These are phyloP conservation scores for Boehmeria nivea DNA, from an alignment of 306 rosid genomes.

Conservation along the genomic window DNA sequence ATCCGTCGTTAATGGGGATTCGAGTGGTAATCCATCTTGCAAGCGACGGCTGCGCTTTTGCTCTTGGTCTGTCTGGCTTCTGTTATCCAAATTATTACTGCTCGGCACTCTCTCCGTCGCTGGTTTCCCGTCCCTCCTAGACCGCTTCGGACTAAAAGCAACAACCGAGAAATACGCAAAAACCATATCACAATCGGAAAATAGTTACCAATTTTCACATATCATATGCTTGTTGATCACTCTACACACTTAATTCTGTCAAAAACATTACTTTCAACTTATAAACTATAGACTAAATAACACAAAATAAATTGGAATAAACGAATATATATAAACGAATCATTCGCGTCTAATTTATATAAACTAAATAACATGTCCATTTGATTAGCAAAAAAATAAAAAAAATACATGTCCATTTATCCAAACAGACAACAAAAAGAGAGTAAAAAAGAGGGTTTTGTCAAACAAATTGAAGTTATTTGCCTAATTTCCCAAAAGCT, in stretches of 20 bases:
- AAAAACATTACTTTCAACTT: background rate
- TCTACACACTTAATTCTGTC: background rate
- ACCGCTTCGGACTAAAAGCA: conserved; percentile 62
- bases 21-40: conserved; percentile 36
- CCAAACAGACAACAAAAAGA: too few species aligned
- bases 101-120: conserved; percentile 38
- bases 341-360: too few species aligned
- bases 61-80: conserved; percentile 34
- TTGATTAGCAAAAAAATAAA: too few species aligned
- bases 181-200: too few species aligned
- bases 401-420: too few species aligned
- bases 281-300: background rate
- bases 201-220: background rate
- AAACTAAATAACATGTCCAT: too few species aligned
- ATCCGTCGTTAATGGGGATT: conserved; percentile 23
- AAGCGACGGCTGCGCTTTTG: conserved; percentile 31
- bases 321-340: too few species aligned
- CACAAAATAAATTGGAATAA: too few species aligned
- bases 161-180: too few species aligned
- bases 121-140: conserved; percentile 61
- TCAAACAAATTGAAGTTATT: too few species aligned
- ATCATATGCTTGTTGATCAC: background rate
- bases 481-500: too few species aligned
- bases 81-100: conserved; percentile 27
- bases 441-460: too few species aligned